phyloP scores from a whole-genome alignment of 2,329 filamentous ascomycete species.

The Cordyceps militaris region DNA sequence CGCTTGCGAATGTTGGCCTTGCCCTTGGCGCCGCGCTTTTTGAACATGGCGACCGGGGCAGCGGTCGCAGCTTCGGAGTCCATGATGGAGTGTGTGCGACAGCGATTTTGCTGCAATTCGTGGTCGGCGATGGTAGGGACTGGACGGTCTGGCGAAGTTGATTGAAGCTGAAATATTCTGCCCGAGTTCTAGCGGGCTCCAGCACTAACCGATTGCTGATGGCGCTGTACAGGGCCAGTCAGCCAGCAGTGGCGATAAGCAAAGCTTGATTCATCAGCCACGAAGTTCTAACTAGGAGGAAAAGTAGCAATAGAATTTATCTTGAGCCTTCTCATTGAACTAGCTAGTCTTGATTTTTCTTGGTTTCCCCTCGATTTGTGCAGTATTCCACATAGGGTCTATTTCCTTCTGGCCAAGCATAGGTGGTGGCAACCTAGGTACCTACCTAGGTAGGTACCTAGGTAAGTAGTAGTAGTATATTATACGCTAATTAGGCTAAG shows the following conservation, averaged over 20 bases:
- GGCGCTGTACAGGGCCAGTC: background rate
- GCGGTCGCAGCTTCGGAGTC: constrained; percentile 22
- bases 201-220: background rate
- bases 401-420: too few species aligned
- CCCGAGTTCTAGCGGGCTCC: background rate
- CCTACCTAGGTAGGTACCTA: too few species aligned
- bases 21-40: constrained; percentile 72
- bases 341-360: too few species aligned
- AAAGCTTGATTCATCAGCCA: background rate
- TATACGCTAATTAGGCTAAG: too few species aligned
- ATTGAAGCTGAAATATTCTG: background rate
- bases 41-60: constrained; percentile 64
- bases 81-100: constrained; percentile 7
- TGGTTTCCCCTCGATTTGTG: too few species aligned
- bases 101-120: background rate
- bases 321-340: too few species aligned
- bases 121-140: background rate
- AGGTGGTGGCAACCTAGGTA: too few species aligned
- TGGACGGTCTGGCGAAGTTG: background rate
- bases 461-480: too few species aligned
- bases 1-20: constrained; percentile 77
- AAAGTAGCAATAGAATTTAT: too few species aligned
- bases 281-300: background rate
- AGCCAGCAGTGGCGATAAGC: background rate
- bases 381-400: too few species aligned